Percentiles rank a stretch among this genome's conserved stretches.
Conservation (phyloP, 1,284 basidiomycete genomes). For the Rhodotorula sp. region DNA sequence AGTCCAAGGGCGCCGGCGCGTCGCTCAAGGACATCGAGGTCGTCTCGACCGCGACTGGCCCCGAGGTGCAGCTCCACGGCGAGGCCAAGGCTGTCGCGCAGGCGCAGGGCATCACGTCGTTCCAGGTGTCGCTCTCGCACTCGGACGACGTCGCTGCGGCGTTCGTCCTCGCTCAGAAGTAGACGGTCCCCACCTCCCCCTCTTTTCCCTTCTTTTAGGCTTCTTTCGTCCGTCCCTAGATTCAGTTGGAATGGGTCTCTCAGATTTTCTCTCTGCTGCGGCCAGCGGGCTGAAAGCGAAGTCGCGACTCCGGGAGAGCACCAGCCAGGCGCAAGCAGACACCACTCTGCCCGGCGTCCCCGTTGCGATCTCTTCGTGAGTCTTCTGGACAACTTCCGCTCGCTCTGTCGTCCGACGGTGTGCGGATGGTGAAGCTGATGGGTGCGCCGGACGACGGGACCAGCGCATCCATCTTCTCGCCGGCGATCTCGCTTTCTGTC, state of each 20-base stretch:
- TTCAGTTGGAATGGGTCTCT: not conserved
- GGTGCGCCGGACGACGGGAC: too few relatives aligned
- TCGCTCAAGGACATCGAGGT: constrained; percentile 97
- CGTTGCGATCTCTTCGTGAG: too few relatives aligned
- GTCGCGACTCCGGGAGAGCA: too few relatives aligned
- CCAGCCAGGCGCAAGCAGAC: too few relatives aligned
- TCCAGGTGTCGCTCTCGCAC: constrained; percentile 87
- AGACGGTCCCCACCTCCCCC: not conserved
- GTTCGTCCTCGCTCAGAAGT: constrained; percentile 13
- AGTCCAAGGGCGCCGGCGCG: constrained; percentile 87
- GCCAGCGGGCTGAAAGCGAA: too few relatives aligned
- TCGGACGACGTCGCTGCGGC: constrained; percentile 45
- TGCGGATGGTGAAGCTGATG: too few relatives aligned
- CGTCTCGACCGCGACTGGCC: constrained; percentile 61
- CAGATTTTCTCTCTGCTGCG: not conserved
- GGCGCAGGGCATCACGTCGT: constrained; percentile 69
- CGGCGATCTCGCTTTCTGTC: too few relatives aligned
- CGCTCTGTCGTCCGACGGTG: too few relatives aligned
- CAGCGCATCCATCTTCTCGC: too few relatives aligned
- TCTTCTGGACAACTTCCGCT: too few relatives aligned
- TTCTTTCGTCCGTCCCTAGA: not conserved
- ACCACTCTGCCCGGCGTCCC: too few relatives aligned
- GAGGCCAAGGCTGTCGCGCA: constrained; percentile 74
- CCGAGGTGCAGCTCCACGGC: constrained; percentile 65
- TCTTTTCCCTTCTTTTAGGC: too few relatives aligned